phyloP scores from a whole-genome alignment of 176 grass and related monocot species.

The Rhynchospora tenuis region DNA sequence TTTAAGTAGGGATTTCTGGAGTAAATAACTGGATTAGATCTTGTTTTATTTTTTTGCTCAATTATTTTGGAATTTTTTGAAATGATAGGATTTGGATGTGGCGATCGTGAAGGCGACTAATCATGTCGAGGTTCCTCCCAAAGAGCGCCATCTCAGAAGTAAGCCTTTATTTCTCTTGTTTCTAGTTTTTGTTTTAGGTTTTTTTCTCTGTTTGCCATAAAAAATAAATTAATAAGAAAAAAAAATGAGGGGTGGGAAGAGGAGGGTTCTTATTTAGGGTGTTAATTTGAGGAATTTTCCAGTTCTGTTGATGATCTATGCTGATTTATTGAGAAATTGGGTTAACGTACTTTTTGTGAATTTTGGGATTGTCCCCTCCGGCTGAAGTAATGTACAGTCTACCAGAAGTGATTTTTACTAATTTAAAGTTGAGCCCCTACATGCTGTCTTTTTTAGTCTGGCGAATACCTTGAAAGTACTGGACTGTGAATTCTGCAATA shows the following conservation, averaged over 20 bases:
- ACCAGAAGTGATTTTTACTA: background rate
- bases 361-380: too few species aligned
- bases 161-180: slow-evolving; percentile 27
- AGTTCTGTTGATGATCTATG: background rate
- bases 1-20: background rate
- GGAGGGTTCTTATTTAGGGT: background rate
- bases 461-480: background rate
- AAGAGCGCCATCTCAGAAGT: slow-evolving; percentile 91
- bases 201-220: background rate
- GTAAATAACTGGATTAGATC: slow-evolving; percentile 1
- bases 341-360: too few species aligned
- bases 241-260: background rate
- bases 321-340: background rate
- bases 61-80: slow-evolving; percentile 12
- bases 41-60: background rate
- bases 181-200: slow-evolving; percentile 17
- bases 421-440: background rate
- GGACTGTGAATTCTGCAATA: background rate
- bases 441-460: background rate
- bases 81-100: slow-evolving; percentile 94
- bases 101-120: slow-evolving; percentile 94
- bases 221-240: background rate
- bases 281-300: background rate
- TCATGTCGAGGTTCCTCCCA: slow-evolving; percentile 81
- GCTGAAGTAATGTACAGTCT: too few species aligned